phyloP scores from a whole-genome alignment of 495 filamentous ascomycete species.

The Penicillium arizonense region DNA sequence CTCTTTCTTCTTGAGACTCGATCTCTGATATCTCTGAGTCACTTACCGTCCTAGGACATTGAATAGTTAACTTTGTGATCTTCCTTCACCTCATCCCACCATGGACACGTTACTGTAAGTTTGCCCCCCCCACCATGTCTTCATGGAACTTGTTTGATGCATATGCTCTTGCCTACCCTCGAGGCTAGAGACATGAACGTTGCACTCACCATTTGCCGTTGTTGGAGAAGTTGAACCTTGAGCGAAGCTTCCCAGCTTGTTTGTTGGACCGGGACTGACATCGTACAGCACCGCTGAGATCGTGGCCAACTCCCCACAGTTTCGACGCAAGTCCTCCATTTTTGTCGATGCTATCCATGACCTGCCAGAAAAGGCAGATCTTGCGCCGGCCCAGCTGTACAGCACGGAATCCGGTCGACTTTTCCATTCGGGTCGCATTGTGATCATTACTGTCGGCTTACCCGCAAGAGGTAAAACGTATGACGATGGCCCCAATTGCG shows the following conservation, averaged over 20 bases:
- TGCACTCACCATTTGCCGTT: not conserved
- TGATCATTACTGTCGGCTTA: conserved; percentile 93
- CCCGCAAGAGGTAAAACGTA: conserved; percentile 97
- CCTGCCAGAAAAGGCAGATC: conserved; percentile 74
- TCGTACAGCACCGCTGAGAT: conserved; percentile 69
- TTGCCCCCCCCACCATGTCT: not conserved
- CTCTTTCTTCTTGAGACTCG: not conserved
- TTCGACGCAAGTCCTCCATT: conserved; percentile 85
- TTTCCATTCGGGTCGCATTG: conserved; percentile 95
- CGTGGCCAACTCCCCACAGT: conserved; percentile 78
- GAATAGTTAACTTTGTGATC: not conserved
- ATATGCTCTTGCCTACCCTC: too few species aligned
- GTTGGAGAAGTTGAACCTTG: conserved; percentile 30
- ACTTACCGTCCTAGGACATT: not conserved
- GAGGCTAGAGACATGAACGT: too few species aligned
- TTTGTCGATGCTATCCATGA: conserved; percentile 98
- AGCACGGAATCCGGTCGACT: conserved; percentile 95
- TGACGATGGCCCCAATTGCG: conserved; percentile 24
- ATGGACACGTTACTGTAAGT: conserved; percentile 85
- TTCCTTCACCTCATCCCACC: conserved; percentile 12
- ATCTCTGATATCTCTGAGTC: not conserved
- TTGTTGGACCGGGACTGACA: conserved; percentile 18
- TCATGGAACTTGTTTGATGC: not conserved
- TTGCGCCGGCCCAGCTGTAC: conserved; percentile 96
- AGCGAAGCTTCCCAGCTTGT: not conserved